A percentile compares a stretch with the other conserved stretches of the same genome.
phyloP scores from a whole-genome alignment of 495 filamentous ascomycete genomes.

The Lichenothelia convexa region DNA sequence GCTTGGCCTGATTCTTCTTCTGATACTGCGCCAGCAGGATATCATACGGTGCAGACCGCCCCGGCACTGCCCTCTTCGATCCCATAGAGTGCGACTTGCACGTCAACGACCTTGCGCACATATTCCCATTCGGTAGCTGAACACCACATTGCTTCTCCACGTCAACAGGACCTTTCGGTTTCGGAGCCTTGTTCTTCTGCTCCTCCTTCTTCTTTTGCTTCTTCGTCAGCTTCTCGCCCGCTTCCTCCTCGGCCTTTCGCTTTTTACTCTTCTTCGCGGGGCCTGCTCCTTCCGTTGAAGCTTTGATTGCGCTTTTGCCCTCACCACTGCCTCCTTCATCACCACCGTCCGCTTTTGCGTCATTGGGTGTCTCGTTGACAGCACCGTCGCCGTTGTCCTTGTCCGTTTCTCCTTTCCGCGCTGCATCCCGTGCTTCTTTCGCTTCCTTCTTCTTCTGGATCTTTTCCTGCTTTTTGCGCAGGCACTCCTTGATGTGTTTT shows the following conservation, averaged over 20 bases:
- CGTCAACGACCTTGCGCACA: conserved; percentile 78
- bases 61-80: conserved; percentile 78
- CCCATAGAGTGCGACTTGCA: conserved; percentile 98
- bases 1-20: conserved; percentile 96
- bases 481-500: conserved; percentile 22
- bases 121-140: conserved; percentile 60
- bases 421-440: conserved; percentile 33
- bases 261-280: conserved; percentile 71
- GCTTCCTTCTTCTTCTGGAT: conserved; percentile 28
- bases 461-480: conserved; percentile 31
- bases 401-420: conserved; percentile 23
- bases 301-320: conserved; percentile 50
- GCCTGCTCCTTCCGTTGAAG: conserved; percentile 34
- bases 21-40: conserved; percentile 87
- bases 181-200: conserved; percentile 63
- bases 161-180: conserved; percentile 90
- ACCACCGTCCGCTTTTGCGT: conserved; percentile 11
- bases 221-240: conserved; percentile 51
- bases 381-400: conserved; percentile 12
- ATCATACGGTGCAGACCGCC: conserved; percentile 82
- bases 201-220: conserved; percentile 92
- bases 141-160: conserved; percentile 97
- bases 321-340: conserved; percentile 22
- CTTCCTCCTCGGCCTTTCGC: conserved; percentile 68
- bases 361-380: background rate